Evolutionary conservation across 495 filamentous ascomycete genomes (phyloP).

Genomic region (Thermothielavioides terrestris): DNA sequence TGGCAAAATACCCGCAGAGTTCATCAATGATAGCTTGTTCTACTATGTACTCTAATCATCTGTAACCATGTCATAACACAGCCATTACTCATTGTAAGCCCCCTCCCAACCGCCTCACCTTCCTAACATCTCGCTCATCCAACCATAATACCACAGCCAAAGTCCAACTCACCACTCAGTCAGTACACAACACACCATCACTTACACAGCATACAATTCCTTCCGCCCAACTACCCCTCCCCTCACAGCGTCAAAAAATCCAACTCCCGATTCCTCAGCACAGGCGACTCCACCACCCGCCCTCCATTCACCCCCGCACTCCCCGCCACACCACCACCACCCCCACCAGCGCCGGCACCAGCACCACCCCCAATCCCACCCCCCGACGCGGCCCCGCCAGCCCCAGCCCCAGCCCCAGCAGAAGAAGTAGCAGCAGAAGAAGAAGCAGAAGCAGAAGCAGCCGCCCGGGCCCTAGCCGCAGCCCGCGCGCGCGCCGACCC

Average conservation of each 20-base stretch:
- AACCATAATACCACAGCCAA: no score
- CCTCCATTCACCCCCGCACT: background rate
- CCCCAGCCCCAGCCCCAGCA: background rate
- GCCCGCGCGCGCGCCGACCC: conserved; percentile 10
- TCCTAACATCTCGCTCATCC: no score
- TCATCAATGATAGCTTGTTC: no score
- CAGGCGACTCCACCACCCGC: background rate
- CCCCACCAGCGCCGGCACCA: background rate
- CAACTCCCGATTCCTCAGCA: conserved; percentile 1
- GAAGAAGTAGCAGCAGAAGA: no score
- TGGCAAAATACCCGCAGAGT: no score
- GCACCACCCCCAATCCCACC: background rate
- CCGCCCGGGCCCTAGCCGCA: conserved; percentile 5
- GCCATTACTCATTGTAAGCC: no score
- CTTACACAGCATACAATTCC: background rate
- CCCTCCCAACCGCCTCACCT: no score
- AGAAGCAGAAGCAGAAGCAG: no score
- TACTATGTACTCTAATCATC: no score
- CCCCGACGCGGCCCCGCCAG: background rate
- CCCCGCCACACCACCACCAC: background rate
- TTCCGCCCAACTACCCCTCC: background rate
- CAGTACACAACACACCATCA: no score
- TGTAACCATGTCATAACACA: no score
- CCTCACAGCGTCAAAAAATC: conserved; percentile 3
- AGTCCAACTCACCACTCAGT: no score